Base-by-base conservation (phyloP, 495 filamentous ascomycete genomes). In the Echria macrotheca region DNA sequence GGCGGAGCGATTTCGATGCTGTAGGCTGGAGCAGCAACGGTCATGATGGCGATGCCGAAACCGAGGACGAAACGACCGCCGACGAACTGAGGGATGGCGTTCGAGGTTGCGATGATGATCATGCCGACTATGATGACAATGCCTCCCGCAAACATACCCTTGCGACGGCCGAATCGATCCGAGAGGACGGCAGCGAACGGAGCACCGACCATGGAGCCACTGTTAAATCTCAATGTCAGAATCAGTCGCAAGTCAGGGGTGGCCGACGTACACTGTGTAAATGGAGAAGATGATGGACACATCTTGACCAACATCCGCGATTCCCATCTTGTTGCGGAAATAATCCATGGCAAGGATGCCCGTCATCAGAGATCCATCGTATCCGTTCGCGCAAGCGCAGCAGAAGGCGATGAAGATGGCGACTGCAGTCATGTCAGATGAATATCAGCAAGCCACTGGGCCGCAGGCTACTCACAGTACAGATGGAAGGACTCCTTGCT, bases 401-500 rank as follows among this genome's bases (percentile, higher is more conserved):
- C 66, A 69, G 48, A 75, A 75, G 29, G 72, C 62, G 35, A 70
- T 51, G 49, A 71, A 67, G 47, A 74, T 62, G 44, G 61, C 47
- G 38, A 64, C 28, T 31, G 28, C 7, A n/a, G 28, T 6, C 28
- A 12, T 31, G 28, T 31, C 12, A 31, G 28, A 65, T 70, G 33
- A 12, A 47, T 56, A 21, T 10, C 3, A 38, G 57, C 22, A 58
- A 47, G 31, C 5, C 3, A 14, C 8, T 9, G 6, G 26, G 6
- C 24, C 25, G 28, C 23, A 23, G 40, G 42, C 28, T 19, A 64
- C 67, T 53, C 48, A 78, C 75, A 81, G 59, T 79, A 81, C 29
- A 82, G 66, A 5, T 77, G 71, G 17, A 78, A 50, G 9, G 76
- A 77, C 19, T 67, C 65, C 53, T 66, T 75, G 68, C 76, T 79